These are phyloP conservation scores for Penicillium sp. DNA, from an alignment of 2,329 filamentous ascomycete species.

Conservation along the genomic window DNA sequence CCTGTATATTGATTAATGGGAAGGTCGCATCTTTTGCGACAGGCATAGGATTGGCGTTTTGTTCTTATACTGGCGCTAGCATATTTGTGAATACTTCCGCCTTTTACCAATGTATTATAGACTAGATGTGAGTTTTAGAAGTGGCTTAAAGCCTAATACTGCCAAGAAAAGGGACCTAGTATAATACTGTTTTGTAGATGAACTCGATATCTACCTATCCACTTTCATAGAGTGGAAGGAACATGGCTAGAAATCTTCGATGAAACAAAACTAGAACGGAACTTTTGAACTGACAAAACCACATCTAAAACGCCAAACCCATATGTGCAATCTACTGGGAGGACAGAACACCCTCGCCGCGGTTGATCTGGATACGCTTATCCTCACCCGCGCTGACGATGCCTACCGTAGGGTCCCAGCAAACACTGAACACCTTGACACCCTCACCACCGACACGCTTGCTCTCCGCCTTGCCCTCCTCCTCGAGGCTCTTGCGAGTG, in stretches of 20 bases:
- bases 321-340: constrained; percentile 32
- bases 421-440: constrained; percentile 84
- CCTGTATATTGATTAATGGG: constrained; percentile 20
- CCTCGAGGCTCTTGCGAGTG: constrained; percentile 69
- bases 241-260: background rate
- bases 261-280: constrained; percentile 18
- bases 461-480: constrained; percentile 58
- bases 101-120: constrained; percentile 23
- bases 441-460: constrained; percentile 73
- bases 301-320: constrained; percentile 32
- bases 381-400: constrained; percentile 93
- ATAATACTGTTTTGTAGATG: background rate
- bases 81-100: constrained; percentile 19
- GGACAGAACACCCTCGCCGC: constrained; percentile 54
- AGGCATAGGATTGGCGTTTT: constrained; percentile 29
- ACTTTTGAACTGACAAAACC: constrained; percentile 31
- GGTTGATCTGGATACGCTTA: constrained; percentile 90
- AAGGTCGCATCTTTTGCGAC: constrained; percentile 18
- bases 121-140: constrained; percentile 8
- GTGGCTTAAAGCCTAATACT: background rate
- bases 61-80: constrained; percentile 19
- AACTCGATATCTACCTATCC: background rate
- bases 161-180: background rate
- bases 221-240: background rate
- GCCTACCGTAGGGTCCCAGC: constrained; percentile 82